These are phyloP conservation scores for Phytophthora tentaculata DNA, from an alignment of 352 stramenopile species.

Conservation along the genomic window DNA sequence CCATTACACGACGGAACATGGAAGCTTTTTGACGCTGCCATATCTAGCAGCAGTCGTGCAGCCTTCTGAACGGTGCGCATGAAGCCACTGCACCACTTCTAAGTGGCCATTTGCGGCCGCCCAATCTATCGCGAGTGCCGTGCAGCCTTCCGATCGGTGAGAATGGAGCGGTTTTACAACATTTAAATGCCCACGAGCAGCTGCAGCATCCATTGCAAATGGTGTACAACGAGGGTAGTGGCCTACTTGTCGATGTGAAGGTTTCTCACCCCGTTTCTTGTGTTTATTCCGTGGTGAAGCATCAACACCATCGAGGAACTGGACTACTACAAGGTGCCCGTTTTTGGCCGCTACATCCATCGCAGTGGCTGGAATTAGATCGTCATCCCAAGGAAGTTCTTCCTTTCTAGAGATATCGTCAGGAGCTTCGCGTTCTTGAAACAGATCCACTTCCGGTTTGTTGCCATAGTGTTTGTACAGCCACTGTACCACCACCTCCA, in stretches of 20 bases:
- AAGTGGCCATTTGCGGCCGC: too few species aligned
- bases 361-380: constrained; percentile 8
- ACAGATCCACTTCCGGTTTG: constrained; percentile 5
- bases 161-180: background rate
- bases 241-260: background rate
- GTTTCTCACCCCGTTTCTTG: background rate
- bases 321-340: constrained; percentile 7
- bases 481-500: constrained; percentile 14
- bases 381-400: background rate
- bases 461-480: constrained; percentile 12
- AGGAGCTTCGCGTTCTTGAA: background rate
- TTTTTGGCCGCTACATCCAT: constrained; percentile 20
- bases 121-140: too few species aligned
- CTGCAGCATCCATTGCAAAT: background rate
- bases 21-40: background rate
- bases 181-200: background rate
- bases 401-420: background rate
- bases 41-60: background rate
- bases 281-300: background rate
- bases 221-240: background rate
- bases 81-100: constrained; percentile 1
- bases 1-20: background rate
- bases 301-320: constrained; percentile 14
- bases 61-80: background rate
- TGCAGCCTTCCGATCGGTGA: too few species aligned